Conservation (phyloP, 495 filamentous ascomycete species). For the Hyaloscypha finlandica region DNA sequence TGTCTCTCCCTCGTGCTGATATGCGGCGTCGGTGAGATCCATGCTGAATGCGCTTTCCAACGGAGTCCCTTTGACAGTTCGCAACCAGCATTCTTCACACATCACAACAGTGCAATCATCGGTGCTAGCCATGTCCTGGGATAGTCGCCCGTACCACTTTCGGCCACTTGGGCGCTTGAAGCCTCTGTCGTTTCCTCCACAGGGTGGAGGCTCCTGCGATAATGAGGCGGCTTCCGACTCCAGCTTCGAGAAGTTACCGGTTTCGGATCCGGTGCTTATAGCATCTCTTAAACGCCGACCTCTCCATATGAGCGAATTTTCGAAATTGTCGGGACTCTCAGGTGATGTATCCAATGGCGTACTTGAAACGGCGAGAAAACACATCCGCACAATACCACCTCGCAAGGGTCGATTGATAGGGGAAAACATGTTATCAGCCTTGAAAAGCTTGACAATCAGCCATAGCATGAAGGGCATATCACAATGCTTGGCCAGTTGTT, state of each 20-base stretch:
- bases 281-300: conserved; percentile 7
- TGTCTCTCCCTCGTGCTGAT: conserved; percentile 1
- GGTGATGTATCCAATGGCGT: conserved; percentile 2
- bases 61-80: conserved; percentile 8
- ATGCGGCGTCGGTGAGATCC: conserved; percentile 18
- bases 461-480: conserved; percentile 22
- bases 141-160: conserved; percentile 20
- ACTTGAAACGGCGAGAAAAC: conserved; percentile 7
- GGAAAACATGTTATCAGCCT: conserved; percentile 12
- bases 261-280: conserved; percentile 6
- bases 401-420: conserved; percentile 11
- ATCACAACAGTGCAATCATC: conserved; percentile 24
- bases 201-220: not conserved
- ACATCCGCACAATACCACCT: conserved; percentile 17
- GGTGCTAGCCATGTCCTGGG: not conserved
- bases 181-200: conserved; percentile 3
- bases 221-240: conserved; percentile 2
- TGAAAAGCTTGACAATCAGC: conserved; percentile 6
- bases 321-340: conserved; percentile 8
- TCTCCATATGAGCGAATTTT: conserved; percentile 12
- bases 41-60: conserved; percentile 4
- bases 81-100: conserved; percentile 23
- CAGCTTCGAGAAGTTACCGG: not conserved
- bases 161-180: conserved; percentile 13
- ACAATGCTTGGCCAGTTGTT: conserved; percentile 15